phyloP scores from a whole-genome alignment of 352 stramenopile genomes.

The Pythium coloratum region DNA sequence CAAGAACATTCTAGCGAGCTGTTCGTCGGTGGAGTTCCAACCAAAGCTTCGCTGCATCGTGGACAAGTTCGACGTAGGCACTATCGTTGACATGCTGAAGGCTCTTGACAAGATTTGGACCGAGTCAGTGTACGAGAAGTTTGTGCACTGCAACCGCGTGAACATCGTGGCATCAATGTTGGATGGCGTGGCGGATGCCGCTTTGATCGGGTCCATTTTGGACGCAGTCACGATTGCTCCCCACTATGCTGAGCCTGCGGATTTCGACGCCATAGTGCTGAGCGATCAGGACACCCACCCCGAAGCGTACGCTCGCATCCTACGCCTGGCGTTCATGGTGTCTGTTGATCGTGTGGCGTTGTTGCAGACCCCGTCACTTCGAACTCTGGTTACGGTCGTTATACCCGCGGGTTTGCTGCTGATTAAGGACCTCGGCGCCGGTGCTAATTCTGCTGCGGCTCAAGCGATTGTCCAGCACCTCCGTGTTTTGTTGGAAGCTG shows the following conservation, averaged over 20 bases:
- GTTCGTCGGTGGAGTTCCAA: conserved; percentile 4
- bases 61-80: not conserved
- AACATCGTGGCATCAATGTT: conserved; percentile 13
- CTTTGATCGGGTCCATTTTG: not conserved
- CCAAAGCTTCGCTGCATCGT: conserved; percentile 3
- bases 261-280: not conserved
- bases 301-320: conserved; percentile 4
- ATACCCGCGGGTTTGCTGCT: not conserved
- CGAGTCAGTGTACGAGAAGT: not conserved
- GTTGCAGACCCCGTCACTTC: not conserved
- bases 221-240: not conserved
- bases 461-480: not conserved
- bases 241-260: not conserved
- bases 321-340: not conserved
- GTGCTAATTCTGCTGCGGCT: not conserved
- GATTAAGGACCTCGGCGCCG: not conserved
- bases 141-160: not conserved
- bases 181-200: conserved; percentile 7
- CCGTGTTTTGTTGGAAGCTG: not conserved
- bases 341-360: conserved; percentile 7
- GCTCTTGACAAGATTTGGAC: not conserved
- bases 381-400: conserved; percentile 2
- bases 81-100: conserved; percentile 2
- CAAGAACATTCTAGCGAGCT: not conserved
- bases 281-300: not conserved